These are phyloP conservation scores for Annona squamosa DNA, from an alignment of 164 flowering plant species.

Conservation along the genomic window DNA sequence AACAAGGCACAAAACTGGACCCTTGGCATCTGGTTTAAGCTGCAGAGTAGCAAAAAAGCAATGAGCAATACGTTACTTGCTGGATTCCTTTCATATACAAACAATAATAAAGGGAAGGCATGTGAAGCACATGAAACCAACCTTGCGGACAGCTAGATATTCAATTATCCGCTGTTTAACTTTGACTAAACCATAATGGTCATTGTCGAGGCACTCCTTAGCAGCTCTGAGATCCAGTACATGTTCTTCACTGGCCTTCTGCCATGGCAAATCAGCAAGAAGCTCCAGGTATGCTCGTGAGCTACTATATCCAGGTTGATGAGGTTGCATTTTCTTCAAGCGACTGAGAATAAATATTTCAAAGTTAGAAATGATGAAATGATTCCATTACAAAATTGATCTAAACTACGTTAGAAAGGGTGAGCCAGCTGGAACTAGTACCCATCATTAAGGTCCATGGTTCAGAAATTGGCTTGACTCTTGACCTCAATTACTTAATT, in stretches of 20 bases:
- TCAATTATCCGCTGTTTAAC: conserved; percentile 97
- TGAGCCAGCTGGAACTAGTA: neutral
- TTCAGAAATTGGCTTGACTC: neutral
- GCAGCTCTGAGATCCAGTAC: conserved; percentile 84
- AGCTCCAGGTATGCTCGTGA: conserved; percentile 94
- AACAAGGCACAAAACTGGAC: conserved; percentile 95
- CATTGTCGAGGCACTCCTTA: conserved; percentile 83
- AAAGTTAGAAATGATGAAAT: conserved; percentile 2
- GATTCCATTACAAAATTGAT: neutral
- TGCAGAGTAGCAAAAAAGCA: conserved; percentile 26
- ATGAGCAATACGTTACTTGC: conserved; percentile 3
- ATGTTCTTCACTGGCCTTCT: conserved; percentile 72
- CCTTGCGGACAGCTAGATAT: conserved; percentile 99
- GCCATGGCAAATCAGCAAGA: conserved; percentile 99
- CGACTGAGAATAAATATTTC: conserved; percentile 44
- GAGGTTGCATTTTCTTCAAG: conserved; percentile 98
- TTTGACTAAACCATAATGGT: conserved; percentile 91
- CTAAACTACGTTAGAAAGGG: neutral
- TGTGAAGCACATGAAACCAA: conserved; percentile 13
- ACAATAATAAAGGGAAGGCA: neutral
- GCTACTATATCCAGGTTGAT: conserved; percentile 98
- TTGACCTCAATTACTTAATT: neutral
- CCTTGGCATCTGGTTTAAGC: conserved; percentile 99
- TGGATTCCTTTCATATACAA: neutral
- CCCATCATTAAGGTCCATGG: neutral